Evolutionary conservation across 345 rosid genomes (phyloP).

Genomic region (Euclidium syriacum): DNA sequence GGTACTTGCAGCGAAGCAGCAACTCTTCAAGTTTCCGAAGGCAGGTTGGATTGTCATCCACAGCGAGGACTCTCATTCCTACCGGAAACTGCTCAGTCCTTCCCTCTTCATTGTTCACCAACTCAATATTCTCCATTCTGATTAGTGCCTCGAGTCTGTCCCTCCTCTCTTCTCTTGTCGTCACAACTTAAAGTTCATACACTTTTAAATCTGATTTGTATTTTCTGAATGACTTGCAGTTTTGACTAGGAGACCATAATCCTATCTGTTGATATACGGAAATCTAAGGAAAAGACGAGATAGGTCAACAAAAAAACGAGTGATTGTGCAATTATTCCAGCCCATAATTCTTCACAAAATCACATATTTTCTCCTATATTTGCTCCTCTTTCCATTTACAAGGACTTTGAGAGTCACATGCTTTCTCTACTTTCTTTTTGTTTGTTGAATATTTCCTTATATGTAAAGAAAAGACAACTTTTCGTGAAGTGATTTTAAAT

Average conservation of each 20-base stretch:
- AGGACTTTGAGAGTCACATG: conserved; percentile 30
- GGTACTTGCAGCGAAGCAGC: conserved; percentile 69
- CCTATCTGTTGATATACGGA: not conserved
- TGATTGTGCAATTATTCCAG: conserved; percentile 25
- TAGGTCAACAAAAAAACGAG: not conserved
- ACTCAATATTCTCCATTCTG: conserved; percentile 14
- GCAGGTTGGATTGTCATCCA: conserved; percentile 75
- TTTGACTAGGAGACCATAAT: conserved; percentile 3
- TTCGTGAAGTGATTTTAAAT: conserved; percentile 14
- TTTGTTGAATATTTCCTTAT: conserved; percentile 30
- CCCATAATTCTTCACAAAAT: conserved; percentile 22
- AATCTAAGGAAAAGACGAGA: not conserved
- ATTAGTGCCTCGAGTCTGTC: not conserved
- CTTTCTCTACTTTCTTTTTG: conserved; percentile 24
- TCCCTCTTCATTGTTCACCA: conserved; percentile 1
- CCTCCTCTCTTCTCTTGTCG: not conserved
- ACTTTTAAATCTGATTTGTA: not conserved
- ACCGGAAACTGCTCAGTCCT: conserved; percentile 51
- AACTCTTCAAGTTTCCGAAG: conserved; percentile 54
- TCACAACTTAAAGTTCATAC: not conserved
- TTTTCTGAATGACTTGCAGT: not conserved
- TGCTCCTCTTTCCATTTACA: conserved; percentile 13
- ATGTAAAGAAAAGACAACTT: conserved; percentile 26
- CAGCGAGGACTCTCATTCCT: conserved; percentile 83
- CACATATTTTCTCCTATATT: conserved; percentile 21